phyloP scores from a whole-genome alignment of 768 basidiomycete genomes.

The Cystobasidium tubakii region DNA sequence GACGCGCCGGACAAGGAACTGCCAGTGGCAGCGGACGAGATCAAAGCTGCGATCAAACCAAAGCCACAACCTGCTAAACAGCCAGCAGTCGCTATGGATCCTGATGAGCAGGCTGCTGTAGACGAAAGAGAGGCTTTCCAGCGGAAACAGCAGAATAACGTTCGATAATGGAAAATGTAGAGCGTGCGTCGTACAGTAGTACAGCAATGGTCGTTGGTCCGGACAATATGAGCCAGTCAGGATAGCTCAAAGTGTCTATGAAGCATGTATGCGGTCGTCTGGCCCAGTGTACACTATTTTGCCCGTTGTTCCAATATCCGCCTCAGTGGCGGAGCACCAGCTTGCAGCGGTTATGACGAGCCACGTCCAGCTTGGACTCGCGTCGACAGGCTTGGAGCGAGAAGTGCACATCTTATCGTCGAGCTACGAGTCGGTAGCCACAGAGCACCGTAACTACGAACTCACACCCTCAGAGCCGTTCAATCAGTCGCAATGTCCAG shows the following conservation, averaged over 20 bases:
- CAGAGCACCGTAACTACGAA: too few relatives aligned
- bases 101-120: constrained; percentile 22
- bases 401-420: too few relatives aligned
- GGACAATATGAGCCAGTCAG: too few relatives aligned
- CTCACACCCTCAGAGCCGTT: too few relatives aligned
- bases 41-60: constrained; percentile 2
- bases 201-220: too few relatives aligned
- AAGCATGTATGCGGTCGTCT: too few relatives aligned
- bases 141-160: not conserved
- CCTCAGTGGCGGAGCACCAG: not conserved
- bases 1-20: not conserved
- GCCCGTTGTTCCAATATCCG: not conserved
- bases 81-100: not conserved
- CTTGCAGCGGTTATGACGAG: not conserved
- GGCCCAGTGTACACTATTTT: not conserved
- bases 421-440: too few relatives aligned
- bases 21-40: not conserved
- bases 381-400: not conserved
- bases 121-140: constrained; percentile 10
- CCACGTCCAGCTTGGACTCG: not conserved
- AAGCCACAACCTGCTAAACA: not conserved
- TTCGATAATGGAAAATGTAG: not conserved
- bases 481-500: constrained; percentile 23
- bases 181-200: not conserved
- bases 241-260: too few relatives aligned